A percentile compares a stretch with the other conserved stretches of the same genome.
phyloP scores from a whole-genome alignment of 768 basidiomycete genomes.

The Pholiota molesta region DNA sequence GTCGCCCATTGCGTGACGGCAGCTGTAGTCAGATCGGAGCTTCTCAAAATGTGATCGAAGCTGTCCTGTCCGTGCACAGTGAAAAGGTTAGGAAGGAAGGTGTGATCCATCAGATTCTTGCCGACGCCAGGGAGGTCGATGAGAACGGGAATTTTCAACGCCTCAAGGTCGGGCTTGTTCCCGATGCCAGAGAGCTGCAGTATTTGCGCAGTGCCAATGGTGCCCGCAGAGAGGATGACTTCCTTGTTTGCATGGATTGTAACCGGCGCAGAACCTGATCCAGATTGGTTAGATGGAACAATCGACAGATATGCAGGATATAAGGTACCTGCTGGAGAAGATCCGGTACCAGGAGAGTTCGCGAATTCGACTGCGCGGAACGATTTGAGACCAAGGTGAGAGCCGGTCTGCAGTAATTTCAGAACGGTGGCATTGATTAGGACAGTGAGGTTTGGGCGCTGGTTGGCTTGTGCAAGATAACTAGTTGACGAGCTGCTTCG shows the following conservation, averaged over 20 bases:
- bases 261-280: conserved; percentile 19
- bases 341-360: not conserved
- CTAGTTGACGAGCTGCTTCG: conserved; percentile 18
- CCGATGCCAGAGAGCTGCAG: conserved; percentile 49
- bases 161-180: conserved; percentile 31
- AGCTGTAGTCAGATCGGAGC: conserved; percentile 13
- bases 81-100: conserved; percentile 26
- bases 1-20: conserved; percentile 28
- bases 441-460: conserved; percentile 15
- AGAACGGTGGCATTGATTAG: conserved; percentile 18
- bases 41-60: conserved; percentile 27
- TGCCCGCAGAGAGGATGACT: conserved; percentile 41
- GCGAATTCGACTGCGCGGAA: conserved; percentile 15
- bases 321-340: not conserved
- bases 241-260: conserved; percentile 30
- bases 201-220: conserved; percentile 33
- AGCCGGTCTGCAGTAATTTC: conserved; percentile 13
- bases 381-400: not conserved
- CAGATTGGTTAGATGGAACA: conserved; percentile 11
- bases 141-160: conserved; percentile 37
- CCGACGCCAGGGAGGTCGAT: conserved; percentile 46
- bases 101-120: conserved; percentile 48
- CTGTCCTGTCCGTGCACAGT: conserved; percentile 25
- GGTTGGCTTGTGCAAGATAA: conserved; percentile 11
- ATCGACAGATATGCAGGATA: not conserved